phyloP scores from a whole-genome alignment of 2,329 filamentous ascomycete genomes.

The Aspergillus brasiliensis region DNA sequence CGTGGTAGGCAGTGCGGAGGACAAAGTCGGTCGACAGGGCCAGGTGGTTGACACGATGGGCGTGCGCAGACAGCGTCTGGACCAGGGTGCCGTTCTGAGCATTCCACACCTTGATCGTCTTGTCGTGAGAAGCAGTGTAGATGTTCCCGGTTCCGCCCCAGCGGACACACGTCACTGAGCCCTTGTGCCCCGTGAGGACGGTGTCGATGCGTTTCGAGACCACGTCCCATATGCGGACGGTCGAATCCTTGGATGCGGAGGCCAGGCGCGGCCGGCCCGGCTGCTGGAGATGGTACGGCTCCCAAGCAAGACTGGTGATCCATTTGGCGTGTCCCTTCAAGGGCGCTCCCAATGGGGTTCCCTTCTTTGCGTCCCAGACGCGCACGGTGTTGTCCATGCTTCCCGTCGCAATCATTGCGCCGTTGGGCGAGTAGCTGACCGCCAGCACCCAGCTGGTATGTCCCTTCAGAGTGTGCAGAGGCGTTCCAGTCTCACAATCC shows the following conservation, averaged over 20 bases:
- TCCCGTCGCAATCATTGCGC: slow-evolving; percentile 77
- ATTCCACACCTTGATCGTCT: slow-evolving; percentile 90
- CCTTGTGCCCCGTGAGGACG: slow-evolving; percentile 85
- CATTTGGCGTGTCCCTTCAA: slow-evolving; percentile 88
- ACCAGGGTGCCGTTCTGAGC: slow-evolving; percentile 74
- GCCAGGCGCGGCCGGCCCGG: slow-evolving; percentile 75
- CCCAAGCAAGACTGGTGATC: slow-evolving; percentile 86
- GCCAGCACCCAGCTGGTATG: slow-evolving; percentile 89
- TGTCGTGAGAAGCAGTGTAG: slow-evolving; percentile 86
- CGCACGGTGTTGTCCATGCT: slow-evolving; percentile 92
- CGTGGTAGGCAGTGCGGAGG: slow-evolving; percentile 80
- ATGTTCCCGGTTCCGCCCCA: slow-evolving; percentile 91
- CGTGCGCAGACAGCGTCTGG: slow-evolving; percentile 78
- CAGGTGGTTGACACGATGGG: slow-evolving; percentile 94
- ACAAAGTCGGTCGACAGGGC: slow-evolving; percentile 92
- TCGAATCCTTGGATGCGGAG: slow-evolving; percentile 86
- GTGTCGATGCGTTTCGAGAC: slow-evolving; percentile 77
- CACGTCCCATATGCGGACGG: slow-evolving; percentile 83
- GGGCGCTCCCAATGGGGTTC: slow-evolving; percentile 69
- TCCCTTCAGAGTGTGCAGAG: slow-evolving; percentile 79
- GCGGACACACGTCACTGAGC: slow-evolving; percentile 82
- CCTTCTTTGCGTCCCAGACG: slow-evolving; percentile 83
- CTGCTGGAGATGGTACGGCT: slow-evolving; percentile 84
- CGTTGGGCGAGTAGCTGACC: slow-evolving; percentile 85
- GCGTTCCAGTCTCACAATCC: slow-evolving; percentile 93